Evolutionary conservation across 176 grass and related monocot species (phyloP).

Genomic region (Hyparrhenia diplandra): DNA sequence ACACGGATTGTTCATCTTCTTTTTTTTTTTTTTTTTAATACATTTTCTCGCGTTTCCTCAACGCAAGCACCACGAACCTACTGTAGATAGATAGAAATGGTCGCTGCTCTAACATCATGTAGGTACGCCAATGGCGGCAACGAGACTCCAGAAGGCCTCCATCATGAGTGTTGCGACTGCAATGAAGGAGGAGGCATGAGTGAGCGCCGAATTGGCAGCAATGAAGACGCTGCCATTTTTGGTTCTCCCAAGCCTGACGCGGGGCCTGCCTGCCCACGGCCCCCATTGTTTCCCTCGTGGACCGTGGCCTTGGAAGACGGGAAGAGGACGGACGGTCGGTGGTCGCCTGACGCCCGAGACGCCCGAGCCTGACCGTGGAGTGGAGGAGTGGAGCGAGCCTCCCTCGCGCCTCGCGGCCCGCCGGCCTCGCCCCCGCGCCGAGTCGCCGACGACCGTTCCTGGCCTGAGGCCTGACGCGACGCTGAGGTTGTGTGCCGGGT

Average conservation of each 20-base stretch:
- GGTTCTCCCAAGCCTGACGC: background rate
- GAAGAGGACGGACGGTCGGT: background rate
- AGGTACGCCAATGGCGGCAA: background rate
- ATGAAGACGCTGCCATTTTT: slow-evolving; percentile 13
- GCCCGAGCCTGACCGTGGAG: too few relatives aligned
- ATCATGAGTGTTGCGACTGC: background rate
- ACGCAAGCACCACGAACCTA: background rate
- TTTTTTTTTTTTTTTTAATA: too few relatives aligned
- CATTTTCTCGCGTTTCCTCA: slow-evolving; percentile 4
- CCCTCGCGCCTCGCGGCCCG: background rate
- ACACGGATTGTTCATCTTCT: background rate
- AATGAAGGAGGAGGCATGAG: background rate
- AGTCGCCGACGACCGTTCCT: background rate
- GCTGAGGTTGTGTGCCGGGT: background rate
- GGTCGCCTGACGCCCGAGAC: too few relatives aligned
- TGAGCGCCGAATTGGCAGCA: background rate
- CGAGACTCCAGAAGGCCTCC: background rate
- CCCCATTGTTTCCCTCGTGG: background rate
- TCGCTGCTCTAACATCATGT: background rate
- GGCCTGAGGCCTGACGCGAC: background rate
- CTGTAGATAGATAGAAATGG: background rate
- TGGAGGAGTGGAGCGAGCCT: background rate
- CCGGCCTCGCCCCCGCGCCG: too few relatives aligned
- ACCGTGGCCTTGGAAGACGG: background rate
- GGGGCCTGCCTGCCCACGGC: background rate